Conservation (phyloP, 129 eudicot species). For the Flaveria sonorensis region DNA sequence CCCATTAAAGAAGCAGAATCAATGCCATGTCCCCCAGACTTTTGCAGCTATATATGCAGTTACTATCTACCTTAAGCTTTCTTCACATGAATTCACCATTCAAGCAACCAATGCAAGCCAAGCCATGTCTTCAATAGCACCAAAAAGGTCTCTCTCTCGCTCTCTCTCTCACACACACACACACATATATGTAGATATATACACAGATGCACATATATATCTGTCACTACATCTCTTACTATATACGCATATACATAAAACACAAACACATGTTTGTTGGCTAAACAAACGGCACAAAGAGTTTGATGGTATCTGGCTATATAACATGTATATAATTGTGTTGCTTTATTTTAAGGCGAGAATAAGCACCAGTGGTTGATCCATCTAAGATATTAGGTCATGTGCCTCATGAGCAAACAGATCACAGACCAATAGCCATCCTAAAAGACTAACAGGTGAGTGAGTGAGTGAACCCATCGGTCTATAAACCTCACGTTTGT, state of each 20-base stretch:
- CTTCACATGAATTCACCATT: background rate
- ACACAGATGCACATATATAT: too few relatives aligned
- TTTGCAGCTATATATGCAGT: background rate
- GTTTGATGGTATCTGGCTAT: background rate
- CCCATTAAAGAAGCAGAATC: background rate
- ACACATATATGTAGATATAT: background rate
- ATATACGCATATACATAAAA: too few relatives aligned
- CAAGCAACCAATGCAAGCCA: background rate
- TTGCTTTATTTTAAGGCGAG: too few relatives aligned
- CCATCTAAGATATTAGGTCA: too few relatives aligned
- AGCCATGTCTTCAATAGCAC: background rate
- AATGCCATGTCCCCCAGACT: background rate
- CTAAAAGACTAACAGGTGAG: too few relatives aligned
- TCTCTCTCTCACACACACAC: background rate
- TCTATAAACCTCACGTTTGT: too few relatives aligned
- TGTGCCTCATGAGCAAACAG: too few relatives aligned
- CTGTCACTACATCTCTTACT: too few relatives aligned
- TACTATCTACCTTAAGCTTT: background rate
- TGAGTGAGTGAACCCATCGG: too few relatives aligned
- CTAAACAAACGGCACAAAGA: background rate
- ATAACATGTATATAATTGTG: too few relatives aligned
- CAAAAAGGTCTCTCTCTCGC: constrained; percentile 6
- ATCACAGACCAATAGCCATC: too few relatives aligned
- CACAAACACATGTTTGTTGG: background rate
- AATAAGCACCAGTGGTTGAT: too few relatives aligned